These are phyloP conservation scores for Leucosporidium scottii DNA, from an alignment of 768 basidiomycete genomes.

Conservation along the genomic window DNA sequence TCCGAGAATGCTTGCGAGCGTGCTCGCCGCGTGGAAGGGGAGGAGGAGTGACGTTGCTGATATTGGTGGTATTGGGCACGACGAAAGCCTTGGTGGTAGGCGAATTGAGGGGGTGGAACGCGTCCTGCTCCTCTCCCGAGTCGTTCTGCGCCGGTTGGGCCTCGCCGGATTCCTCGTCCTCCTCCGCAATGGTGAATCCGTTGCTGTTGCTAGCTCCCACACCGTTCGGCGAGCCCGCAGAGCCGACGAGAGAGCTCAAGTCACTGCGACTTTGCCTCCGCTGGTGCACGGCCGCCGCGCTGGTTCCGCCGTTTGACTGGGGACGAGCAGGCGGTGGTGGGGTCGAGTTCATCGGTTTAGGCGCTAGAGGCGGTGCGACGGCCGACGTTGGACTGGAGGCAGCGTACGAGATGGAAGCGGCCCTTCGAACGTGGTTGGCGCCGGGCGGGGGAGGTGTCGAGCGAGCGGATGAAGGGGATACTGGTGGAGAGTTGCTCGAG, in stretches of 20 bases:
- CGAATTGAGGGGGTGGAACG: neutral
- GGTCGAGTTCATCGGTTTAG: too few species aligned
- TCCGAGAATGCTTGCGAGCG: conserved; percentile 32
- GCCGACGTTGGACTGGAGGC: too few species aligned
- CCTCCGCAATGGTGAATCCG: neutral
- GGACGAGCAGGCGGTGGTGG: too few species aligned
- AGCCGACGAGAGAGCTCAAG: too few species aligned
- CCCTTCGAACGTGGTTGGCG: neutral
- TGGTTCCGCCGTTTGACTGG: too few species aligned
- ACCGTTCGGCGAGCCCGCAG: neutral
- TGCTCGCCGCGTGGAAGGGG: conserved; percentile 8
- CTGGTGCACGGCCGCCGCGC: too few species aligned
- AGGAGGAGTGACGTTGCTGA: conserved; percentile 3
- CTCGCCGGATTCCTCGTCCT: neutral
- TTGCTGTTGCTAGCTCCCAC: neutral
- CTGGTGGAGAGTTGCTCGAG: conserved; percentile 11
- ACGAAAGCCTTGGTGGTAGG: neutral
- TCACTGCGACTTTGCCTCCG: too few species aligned
- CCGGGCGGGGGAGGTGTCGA: neutral
- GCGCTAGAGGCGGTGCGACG: too few species aligned
- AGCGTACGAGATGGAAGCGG: conserved; percentile 1
- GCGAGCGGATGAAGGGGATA: neutral
- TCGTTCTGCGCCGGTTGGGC: neutral
- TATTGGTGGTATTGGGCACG: neutral
- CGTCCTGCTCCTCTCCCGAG: conserved; percentile 4